Evolutionary conservation across 306 rosid species (phyloP).

Genomic region (Psophocarpus tetragonolobus): DNA sequence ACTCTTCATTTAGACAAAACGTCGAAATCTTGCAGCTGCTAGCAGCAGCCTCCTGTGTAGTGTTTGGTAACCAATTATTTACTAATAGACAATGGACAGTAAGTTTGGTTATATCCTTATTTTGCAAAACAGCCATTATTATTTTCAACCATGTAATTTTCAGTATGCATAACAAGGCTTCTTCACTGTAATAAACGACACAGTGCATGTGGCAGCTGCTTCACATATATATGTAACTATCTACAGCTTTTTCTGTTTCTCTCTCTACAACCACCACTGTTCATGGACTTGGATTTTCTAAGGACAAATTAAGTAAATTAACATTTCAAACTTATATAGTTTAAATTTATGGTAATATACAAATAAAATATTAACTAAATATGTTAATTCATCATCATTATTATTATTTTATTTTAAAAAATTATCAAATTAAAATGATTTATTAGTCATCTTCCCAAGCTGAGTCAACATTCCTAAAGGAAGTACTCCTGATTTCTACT

Average conservation of each 20-base stretch:
- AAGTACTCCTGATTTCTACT: background rate
- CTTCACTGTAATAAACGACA: background rate
- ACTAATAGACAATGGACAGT: background rate
- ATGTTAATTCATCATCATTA: background rate
- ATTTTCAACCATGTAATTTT: background rate
- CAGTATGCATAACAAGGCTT: background rate
- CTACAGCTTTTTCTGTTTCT: background rate
- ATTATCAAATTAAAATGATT: background rate
- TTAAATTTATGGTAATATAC: background rate
- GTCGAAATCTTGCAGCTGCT: constrained; percentile 12
- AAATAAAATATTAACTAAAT: background rate
- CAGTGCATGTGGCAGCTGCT: background rate
- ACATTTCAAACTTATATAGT: background rate
- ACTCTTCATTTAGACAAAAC: background rate
- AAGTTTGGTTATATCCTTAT: background rate
- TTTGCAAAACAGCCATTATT: background rate
- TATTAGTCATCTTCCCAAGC: background rate
- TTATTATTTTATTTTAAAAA: background rate
- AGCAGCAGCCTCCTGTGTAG: background rate
- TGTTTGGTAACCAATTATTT: constrained; percentile 1
- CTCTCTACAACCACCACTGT: background rate
- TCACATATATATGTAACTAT: background rate
- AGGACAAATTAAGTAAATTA: background rate
- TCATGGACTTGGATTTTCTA: background rate
- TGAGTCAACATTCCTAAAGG: background rate